Base-by-base conservation (phyloP, 1,284 basidiomycete species). In the Ustilago cynodontis region DNA sequence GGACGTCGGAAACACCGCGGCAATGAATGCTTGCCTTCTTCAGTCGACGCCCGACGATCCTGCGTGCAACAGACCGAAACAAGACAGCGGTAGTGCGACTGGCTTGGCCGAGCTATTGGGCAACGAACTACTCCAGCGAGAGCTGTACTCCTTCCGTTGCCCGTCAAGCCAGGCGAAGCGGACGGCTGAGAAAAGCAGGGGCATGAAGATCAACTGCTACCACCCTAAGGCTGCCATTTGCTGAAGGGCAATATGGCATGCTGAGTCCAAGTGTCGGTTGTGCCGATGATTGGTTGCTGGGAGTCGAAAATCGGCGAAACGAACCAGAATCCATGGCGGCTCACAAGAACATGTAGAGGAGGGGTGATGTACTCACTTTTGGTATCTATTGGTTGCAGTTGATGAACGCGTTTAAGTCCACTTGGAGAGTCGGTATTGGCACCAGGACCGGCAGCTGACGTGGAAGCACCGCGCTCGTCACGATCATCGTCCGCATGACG, bases 371-470 rank as follows among this genome's bases (percentile, higher is more conserved):
- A 77, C 75, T 77, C 64, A 77, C 75, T 68, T 66, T 77, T 77
- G 52, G 75, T 77, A 16, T 77, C 75, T 39, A 77, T 64, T 41
- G 65, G 60, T 26, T 69, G 66, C 35, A 76, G 24, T 8, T 64
- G 65, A 13, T 62, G 61, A 20, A 52, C 56, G 10, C 69, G 73
- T 28, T 67, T 67, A 59, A 68, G 45, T 24, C 54, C 54, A 39
- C 57, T 60, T 3, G 69, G 68, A 13, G 68, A 71, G 22, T 49
- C 61, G 28, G 45, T 47, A 13, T 11, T 58, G 9, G 43, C 52
- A 1, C 52, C 43, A 9, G 55, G 43, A 49, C 47, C 47, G 16
- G 24, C 47, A 14, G 47, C 47, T 28, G 47, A 26, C 5, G 22
- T 49, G 9, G 56, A 56, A 9, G 51, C 29, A n/a, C 45, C 43